phyloP scores from a whole-genome alignment of 2,329 filamentous ascomycete species.

The Rasamsonia emersonii region DNA sequence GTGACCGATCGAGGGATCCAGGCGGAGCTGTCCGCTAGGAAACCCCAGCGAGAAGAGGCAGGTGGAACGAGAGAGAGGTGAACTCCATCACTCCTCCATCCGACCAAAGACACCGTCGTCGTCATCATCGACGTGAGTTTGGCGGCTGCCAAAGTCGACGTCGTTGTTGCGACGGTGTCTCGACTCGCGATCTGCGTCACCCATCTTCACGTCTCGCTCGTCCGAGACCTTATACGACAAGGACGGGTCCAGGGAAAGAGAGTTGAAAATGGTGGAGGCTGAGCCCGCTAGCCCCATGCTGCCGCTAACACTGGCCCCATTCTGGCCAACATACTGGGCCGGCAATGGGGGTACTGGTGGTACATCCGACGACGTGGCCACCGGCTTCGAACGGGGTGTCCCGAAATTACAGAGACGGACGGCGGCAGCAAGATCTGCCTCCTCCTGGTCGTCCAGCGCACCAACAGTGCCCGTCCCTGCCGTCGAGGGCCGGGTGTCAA shows the following conservation, averaged over 20 bases:
- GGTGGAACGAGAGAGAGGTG: slow-evolving; percentile 2
- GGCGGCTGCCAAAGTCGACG: slow-evolving; percentile 52
- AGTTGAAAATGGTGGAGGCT: slow-evolving; percentile 32
- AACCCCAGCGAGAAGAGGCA: slow-evolving; percentile 7
- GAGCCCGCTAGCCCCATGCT: slow-evolving; percentile 21
- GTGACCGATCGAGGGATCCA: slow-evolving; percentile 8
- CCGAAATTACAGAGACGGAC: slow-evolving; percentile 84
- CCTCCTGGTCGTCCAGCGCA: slow-evolving; percentile 74
- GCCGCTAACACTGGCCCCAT: slow-evolving; percentile 52
- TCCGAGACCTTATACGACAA: slow-evolving; percentile 41
- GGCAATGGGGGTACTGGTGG: slow-evolving; percentile 85
- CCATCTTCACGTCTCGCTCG: slow-evolving; percentile 59
- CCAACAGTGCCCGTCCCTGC: slow-evolving; percentile 67
- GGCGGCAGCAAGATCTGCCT: slow-evolving; percentile 79
- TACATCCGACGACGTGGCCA: slow-evolving; percentile 59
- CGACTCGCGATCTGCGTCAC: slow-evolving; percentile 45
- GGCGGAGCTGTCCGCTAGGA: neutral
- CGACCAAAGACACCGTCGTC: slow-evolving; percentile 92
- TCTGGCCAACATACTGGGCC: slow-evolving; percentile 61
- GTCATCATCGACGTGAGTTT: slow-evolving; percentile 70
- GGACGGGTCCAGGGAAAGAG: slow-evolving; percentile 35
- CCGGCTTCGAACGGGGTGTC: slow-evolving; percentile 61
- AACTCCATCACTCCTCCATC: slow-evolving; percentile 86
- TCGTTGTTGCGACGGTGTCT: slow-evolving; percentile 43
- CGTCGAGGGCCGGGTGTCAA: slow-evolving; percentile 67